Evolutionary conservation across 495 filamentous ascomycete genomes (phyloP).

Genomic region (Amphirosellinia nigrospora): DNA sequence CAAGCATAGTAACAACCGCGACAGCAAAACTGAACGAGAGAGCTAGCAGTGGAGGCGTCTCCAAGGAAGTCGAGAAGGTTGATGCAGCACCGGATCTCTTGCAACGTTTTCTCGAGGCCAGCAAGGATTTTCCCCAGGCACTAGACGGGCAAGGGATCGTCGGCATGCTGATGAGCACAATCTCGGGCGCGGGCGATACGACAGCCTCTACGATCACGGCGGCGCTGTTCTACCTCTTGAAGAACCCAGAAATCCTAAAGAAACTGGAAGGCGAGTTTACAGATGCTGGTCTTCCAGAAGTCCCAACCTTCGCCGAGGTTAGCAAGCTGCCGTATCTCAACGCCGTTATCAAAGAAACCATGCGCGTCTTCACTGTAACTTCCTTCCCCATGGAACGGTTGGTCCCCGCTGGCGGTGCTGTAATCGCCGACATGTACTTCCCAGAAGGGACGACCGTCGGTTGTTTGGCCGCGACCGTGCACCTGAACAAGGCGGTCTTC

Average conservation of each 20-base stretch:
- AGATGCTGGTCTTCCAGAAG: slow-evolving; percentile 32
- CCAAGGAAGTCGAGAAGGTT: not conserved
- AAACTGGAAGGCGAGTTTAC: slow-evolving; percentile 59
- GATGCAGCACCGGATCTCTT: not conserved
- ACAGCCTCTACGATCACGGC: slow-evolving; percentile 60
- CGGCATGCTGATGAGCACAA: slow-evolving; percentile 48
- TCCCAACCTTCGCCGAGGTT: slow-evolving; percentile 30
- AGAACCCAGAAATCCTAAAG: slow-evolving; percentile 48
- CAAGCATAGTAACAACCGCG: slow-evolving; percentile 27
- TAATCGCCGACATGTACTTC: slow-evolving; percentile 58
- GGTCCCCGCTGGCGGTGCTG: slow-evolving; percentile 57
- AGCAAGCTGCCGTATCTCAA: slow-evolving; percentile 60
- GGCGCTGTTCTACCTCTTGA: slow-evolving; percentile 57
- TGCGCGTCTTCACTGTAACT: slow-evolving; percentile 60
- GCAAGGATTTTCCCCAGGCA: slow-evolving; percentile 32
- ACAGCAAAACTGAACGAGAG: slow-evolving; percentile 28
- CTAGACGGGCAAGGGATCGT: slow-evolving; percentile 44
- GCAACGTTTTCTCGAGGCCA: slow-evolving; percentile 34
- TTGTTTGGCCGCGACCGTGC: slow-evolving; percentile 48
- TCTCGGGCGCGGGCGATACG: slow-evolving; percentile 64
- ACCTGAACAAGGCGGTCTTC: slow-evolving; percentile 56
- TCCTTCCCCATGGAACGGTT: slow-evolving; percentile 60
- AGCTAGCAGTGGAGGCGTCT: not conserved
- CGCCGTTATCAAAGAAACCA: slow-evolving; percentile 64
- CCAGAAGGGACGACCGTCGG: slow-evolving; percentile 51